A percentile compares a stretch with the other conserved stretches of the same genome.
Evolutionary conservation across 768 basidiomycete species (phyloP).

Genomic region (Boletus reticuloceps): DNA sequence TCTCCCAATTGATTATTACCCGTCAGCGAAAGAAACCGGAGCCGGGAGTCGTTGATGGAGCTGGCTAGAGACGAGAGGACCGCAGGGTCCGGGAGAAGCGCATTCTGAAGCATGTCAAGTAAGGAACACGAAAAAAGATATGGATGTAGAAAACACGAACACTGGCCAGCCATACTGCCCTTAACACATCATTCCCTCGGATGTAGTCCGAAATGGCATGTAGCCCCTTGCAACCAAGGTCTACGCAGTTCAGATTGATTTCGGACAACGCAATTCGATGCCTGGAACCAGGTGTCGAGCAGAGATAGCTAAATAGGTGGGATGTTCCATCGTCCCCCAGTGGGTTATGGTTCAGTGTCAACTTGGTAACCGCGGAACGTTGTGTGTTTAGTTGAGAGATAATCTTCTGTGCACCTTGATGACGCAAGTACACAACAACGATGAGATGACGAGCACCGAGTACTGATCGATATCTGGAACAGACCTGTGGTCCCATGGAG

Average conservation of each 20-base stretch:
- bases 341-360: slow-evolving; percentile 54
- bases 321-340: slow-evolving; percentile 57
- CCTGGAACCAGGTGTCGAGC: slow-evolving; percentile 44
- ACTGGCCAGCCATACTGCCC: slow-evolving; percentile 50
- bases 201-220: slow-evolving; percentile 51
- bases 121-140: background rate
- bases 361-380: slow-evolving; percentile 42
- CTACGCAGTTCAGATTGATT: slow-evolving; percentile 54
- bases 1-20: slow-evolving; percentile 50
- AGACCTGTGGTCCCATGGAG: slow-evolving; percentile 23
- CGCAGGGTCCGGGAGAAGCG: slow-evolving; percentile 36
- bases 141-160: slow-evolving; percentile 36
- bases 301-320: slow-evolving; percentile 53
- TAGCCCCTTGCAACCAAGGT: slow-evolving; percentile 53
- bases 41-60: slow-evolving; percentile 51
- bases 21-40: slow-evolving; percentile 50
- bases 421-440: background rate
- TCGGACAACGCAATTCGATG: slow-evolving; percentile 43
- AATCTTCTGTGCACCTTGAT: slow-evolving; percentile 51
- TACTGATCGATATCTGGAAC: background rate
- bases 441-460: background rate
- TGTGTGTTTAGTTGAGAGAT: slow-evolving; percentile 46
- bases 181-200: slow-evolving; percentile 42
- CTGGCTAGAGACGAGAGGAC: slow-evolving; percentile 40
- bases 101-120: slow-evolving; percentile 37